Evolutionary conservation across 495 filamentous ascomycete genomes (phyloP), one percentile per base, ranked within the genome.

Genomic region (Penicillium salamii): DNA sequence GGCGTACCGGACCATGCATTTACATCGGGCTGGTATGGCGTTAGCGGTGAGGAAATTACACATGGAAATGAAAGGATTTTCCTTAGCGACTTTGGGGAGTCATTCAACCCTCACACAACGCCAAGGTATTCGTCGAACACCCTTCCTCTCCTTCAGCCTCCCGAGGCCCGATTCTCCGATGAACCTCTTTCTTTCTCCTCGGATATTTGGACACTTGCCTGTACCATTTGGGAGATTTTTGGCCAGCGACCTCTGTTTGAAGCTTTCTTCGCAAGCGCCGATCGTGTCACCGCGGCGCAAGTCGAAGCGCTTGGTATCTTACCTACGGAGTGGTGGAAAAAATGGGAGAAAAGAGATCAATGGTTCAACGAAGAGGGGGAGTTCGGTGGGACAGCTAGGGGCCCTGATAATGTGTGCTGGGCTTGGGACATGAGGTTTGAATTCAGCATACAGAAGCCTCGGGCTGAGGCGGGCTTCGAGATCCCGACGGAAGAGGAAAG

Each of bases 201-300:
- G 1, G 67, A 71, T 17, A 59, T 67, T 15, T 69, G 65, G 61
- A 62, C 61, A 15, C 63, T 66, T 37, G 67, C 60, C 17, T 65
- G 61, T 44, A 58, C 51, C 8, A 57, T 68, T 17, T 67, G 57
- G 49, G 67, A 64, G 26, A 59, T 70, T 42, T 43, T 66, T 39
- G 59, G 61, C 35, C 50, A 63, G 13, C 52, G 58, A 8, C 59
- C 59, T 19, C 47, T 70, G 19, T 69, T 67, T 49, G 55, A 62
- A 1, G 39, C 46, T 0, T 58, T 58, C 43, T 42, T 19, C 6
- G 18, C 53, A 7, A 53, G 52, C 28, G 40, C 44, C 1, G 61
- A 64, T 12, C 46, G 56, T 19, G 57, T 68, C n/a, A 55, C 52
- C n/a, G 53, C 54, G 18, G 58, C 63, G 52, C 57, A 61, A 43